Percentiles rank a stretch among this genome's conserved stretches.
These are phyloP conservation scores for Otatea glauca DNA, from an alignment of 176 grass and related monocot species.

Conservation along the genomic window DNA sequence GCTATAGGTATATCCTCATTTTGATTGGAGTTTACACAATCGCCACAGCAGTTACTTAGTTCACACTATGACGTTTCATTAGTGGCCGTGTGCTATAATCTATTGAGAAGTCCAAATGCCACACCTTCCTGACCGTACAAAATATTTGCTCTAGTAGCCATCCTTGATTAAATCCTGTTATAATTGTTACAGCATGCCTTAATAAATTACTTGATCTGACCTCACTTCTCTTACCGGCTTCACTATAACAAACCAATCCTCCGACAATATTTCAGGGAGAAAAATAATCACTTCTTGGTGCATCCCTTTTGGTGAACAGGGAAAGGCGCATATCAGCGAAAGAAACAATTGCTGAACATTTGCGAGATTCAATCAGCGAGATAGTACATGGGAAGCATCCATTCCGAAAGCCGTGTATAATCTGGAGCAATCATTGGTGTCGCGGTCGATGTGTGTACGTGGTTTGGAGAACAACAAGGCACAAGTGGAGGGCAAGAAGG, in stretches of 20 bases:
- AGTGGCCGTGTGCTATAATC: not conserved
- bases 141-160: not conserved
- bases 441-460: slow-evolving; percentile 8
- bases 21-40: not conserved
- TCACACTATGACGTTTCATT: slow-evolving; percentile 19
- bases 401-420: not conserved
- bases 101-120: slow-evolving; percentile 18
- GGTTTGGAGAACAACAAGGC: not conserved
- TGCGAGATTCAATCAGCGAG: not conserved
- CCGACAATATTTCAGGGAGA: not conserved
- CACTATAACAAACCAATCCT: not conserved
- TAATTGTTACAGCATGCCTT: not conserved
- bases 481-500: not conserved
- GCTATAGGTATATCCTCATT: not conserved
- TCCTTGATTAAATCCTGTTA: slow-evolving; percentile 1
- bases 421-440: slow-evolving; percentile 19
- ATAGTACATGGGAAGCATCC: not conserved
- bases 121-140: not conserved
- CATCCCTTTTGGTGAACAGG: not conserved
- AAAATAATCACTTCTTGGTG: too few species aligned
- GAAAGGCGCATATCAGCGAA: not conserved
- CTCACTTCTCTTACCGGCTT: not conserved
- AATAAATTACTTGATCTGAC: not conserved
- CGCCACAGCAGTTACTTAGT: not conserved
- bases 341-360: not conserved